Conservation (phyloP, 495 filamentous ascomycete genomes). For the Penicillium egyptiacum region DNA sequence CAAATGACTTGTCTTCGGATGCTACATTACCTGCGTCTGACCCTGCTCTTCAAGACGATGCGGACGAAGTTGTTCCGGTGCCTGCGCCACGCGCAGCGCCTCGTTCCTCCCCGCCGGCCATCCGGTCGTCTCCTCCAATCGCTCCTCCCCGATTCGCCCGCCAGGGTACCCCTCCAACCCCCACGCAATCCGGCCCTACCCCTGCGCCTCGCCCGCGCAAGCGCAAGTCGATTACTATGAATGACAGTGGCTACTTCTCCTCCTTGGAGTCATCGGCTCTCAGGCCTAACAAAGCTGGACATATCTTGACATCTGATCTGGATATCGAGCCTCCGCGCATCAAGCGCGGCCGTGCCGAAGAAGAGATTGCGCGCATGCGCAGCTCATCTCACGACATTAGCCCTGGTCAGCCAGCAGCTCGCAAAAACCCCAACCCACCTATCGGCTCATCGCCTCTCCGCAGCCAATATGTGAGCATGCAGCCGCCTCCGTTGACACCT, state of each 20-base stretch:
- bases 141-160: constrained; percentile 60
- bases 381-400: constrained; percentile 87
- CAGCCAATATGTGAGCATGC: constrained; percentile 54
- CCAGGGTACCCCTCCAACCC: constrained; percentile 74
- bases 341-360: constrained; percentile 88
- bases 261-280: constrained; percentile 94
- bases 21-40: constrained; percentile 92
- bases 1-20: constrained; percentile 78
- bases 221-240: constrained; percentile 72
- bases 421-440: constrained; percentile 41
- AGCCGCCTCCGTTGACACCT: constrained; percentile 81
- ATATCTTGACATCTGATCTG: constrained; percentile 67
- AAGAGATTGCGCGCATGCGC: constrained; percentile 91
- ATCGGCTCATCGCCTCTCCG: constrained; percentile 64
- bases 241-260: constrained; percentile 96
- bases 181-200: constrained; percentile 55
- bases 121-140: constrained; percentile 87
- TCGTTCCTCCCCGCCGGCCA: constrained; percentile 61
- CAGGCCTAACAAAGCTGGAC: constrained; percentile 60
- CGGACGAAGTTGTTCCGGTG: constrained; percentile 45
- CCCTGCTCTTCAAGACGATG: constrained; percentile 65
- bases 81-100: constrained; percentile 37
- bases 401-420: constrained; percentile 62
- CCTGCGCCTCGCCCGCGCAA: constrained; percentile 60
- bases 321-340: constrained; percentile 72